phyloP scores from a whole-genome alignment of 306 rosid genomes.

The Boehmeria nivea region DNA sequence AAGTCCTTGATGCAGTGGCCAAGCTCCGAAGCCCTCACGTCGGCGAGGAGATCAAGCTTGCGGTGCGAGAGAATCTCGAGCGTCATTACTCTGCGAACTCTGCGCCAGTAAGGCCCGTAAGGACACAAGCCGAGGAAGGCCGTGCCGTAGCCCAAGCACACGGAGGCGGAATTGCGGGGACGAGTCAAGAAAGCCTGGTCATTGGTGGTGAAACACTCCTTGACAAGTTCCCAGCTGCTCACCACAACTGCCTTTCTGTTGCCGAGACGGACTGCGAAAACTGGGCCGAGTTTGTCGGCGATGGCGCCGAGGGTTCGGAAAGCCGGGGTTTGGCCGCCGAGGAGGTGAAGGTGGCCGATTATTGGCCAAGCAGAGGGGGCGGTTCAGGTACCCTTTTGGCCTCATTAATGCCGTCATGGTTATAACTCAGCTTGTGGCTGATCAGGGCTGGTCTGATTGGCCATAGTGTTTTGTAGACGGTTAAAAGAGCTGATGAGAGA shows the following conservation, averaged over 20 bases:
- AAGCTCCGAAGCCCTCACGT: slow-evolving; percentile 31
- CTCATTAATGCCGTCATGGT: no score
- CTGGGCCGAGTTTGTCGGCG: slow-evolving; percentile 26
- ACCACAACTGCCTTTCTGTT: slow-evolving; percentile 7
- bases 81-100: slow-evolving; percentile 36
- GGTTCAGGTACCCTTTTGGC: neutral
- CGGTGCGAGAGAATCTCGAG: slow-evolving; percentile 24
- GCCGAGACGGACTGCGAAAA: slow-evolving; percentile 24
- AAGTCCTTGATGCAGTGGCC: slow-evolving; percentile 26
- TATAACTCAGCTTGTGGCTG: no score
- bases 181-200: slow-evolving; percentile 22
- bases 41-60: slow-evolving; percentile 33
- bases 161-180: slow-evolving; percentile 10
- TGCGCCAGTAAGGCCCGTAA: slow-evolving; percentile 57
- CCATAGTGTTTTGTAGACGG: no score
- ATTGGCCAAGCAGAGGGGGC: slow-evolving; percentile 21
- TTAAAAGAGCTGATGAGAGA: no score
- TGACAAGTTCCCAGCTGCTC: slow-evolving; percentile 19
- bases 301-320: slow-evolving; percentile 20
- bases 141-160: slow-evolving; percentile 14
- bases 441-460: no score
- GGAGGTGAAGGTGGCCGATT: slow-evolving; percentile 29
- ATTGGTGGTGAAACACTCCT: slow-evolving; percentile 22
- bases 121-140: slow-evolving; percentile 43
- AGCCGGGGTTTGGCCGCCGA: slow-evolving; percentile 9